Base-by-base conservation (phyloP, 495 filamentous ascomycete species). In the Lasiosphaeris hirsuta region DNA sequence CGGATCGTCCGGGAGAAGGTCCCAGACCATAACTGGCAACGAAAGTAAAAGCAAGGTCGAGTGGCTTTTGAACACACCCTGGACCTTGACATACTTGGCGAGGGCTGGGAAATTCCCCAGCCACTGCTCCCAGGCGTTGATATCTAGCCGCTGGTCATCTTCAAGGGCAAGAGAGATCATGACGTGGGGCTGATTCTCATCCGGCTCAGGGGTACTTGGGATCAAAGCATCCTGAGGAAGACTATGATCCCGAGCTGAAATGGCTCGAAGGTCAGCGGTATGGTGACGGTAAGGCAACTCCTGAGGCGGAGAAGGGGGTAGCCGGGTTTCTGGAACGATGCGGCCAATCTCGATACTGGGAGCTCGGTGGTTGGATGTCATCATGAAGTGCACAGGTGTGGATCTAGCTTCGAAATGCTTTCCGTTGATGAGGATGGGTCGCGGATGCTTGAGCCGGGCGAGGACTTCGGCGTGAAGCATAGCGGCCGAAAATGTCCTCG, bases 111-210 rank as follows among this genome's bases (percentile, higher is more conserved):
- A 70, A 15, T 51, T 64, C 6, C 68, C 63, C 51, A 82, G 67
- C 78, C 77, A 81, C 9, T 72, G 62, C 44, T 77, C 69, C 77
- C 78, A 81, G 30, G 72, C 73, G 11, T 76, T 70, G 19, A 79
- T 56, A 40, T 78, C 70, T 1, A 81, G 59, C 7, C 66, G 61
- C 36, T 81, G 76, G 37, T 82, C 75, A 15, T 76, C 74, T 61
- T 81, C 78, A 1, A 82, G 69, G 3, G 79, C 79, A 15, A 82
- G 59, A 0, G 78, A 79, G 30, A 82, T 76, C 68, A 82, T 73
- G 35, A 82, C 78, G 50, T 79, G 75, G 2, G 79, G 79, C 19
- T 75, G 68, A 35, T 75, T 67, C 49, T 77, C 70, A 43, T 68
- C 72, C 4, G 76, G 76, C 43, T 74, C 75, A 5, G 68, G 66